phyloP scores from a whole-genome alignment of 768 basidiomycete genomes.

The Russula sp. region DNA sequence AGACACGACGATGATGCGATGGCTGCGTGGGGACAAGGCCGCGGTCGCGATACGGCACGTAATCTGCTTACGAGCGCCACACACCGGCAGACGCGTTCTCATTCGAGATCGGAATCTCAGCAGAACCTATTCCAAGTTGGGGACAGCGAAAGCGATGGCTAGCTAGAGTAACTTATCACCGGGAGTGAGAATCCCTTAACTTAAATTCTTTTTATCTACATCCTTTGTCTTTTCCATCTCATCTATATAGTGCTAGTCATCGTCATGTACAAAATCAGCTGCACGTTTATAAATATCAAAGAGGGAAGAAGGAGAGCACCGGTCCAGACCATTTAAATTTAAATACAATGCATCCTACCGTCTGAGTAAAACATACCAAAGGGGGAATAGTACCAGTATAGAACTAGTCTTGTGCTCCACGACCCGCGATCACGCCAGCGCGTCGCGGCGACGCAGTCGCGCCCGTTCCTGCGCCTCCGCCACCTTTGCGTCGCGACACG shows the following conservation, averaged over 20 bases:
- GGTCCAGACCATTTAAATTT: not conserved
- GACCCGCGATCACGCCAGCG: conserved; percentile 23
- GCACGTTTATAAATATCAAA: not conserved
- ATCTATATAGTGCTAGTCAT: not conserved
- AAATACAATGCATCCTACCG: not conserved
- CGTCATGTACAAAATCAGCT: conserved; percentile 14
- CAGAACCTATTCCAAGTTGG: conserved; percentile 24
- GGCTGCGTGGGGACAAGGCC: conserved; percentile 48
- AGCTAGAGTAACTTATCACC: not conserved
- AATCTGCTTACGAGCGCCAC: conserved; percentile 39
- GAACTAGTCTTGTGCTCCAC: conserved; percentile 20
- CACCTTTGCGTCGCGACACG: conserved; percentile 39
- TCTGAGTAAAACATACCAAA: not conserved
- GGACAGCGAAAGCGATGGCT: conserved; percentile 25
- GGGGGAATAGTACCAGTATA: not conserved
- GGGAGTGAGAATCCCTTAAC: not conserved
- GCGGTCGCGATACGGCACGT: conserved; percentile 50
- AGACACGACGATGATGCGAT: conserved; percentile 31
- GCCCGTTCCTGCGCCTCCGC: not conserved
- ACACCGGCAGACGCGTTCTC: conserved; percentile 7
- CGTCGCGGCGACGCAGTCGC: conserved; percentile 23
- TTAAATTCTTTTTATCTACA: not conserved
- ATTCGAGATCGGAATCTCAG: conserved; percentile 21
- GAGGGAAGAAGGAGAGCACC: not conserved
- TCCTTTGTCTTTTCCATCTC: not conserved